Evolutionary conservation across 257 asterid genomes (phyloP), one percentile per base, ranked within the genome.

Genomic region (Coffea canephora): DNA sequence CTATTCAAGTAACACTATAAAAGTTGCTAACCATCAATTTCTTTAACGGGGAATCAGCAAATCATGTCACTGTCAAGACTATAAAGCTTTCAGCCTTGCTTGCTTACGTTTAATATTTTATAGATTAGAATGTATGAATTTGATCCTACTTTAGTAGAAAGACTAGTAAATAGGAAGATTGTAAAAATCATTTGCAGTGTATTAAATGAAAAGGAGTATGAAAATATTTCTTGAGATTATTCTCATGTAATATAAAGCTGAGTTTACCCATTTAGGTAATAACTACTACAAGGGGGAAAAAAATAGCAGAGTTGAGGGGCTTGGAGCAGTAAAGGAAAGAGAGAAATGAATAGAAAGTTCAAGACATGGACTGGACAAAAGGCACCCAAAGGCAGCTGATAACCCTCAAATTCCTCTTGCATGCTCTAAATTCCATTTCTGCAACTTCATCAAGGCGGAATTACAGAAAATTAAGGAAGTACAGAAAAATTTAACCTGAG

Each of bases 401-500:
- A 27, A 41, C 34, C 71, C 57, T 19, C 57, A n/a, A 16, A 49
- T 15, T 69, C 80, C 66, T 34, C 46, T 62, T n/a, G 68, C 68
- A 62, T 62, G 19, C 61, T 55, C 68, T 62, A 23, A 59, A 62
- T 62, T 23, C 27, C 19, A 39, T 14, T 74, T 52, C 49, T 45
- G 50, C 61, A 77, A 66, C 39, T 45, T 36, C 27, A 11, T 65
- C 31, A 46, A 81, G 14, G 73, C 8, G 27, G 45, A 27, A 73
- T 6, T 25, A 57, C 27, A 48, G 50, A 48, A 59, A n/a, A 73
- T 11, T 57, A 41, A 50, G 70, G 70, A 62, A 57, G 71, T 8
- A 61, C 31, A 65, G 69, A 66, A 71, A 78, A 57, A 84, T 54
- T 78, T 82, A 82, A 96, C 99, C 98, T 96, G 99, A 76, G 99